Base-by-base conservation (phyloP, 2,329 filamentous ascomycete genomes). In the Tolypocladium amazonense region DNA sequence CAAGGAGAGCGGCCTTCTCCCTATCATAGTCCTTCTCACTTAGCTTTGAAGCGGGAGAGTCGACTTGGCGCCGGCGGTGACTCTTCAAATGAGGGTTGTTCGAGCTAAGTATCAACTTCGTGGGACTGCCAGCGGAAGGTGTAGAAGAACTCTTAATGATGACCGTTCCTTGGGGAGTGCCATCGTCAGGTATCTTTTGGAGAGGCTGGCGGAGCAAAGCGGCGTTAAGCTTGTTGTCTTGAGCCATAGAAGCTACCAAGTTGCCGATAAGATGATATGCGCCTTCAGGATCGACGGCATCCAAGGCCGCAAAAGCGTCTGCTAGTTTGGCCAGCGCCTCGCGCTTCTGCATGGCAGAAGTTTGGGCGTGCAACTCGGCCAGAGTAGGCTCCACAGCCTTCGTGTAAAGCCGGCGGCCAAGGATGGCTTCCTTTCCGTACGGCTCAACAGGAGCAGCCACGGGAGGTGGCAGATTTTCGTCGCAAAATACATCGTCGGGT, bases 281-380 rank as follows among this genome's bases (percentile, higher is more conserved):
- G 23, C 92, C 92, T 71, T 97, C 93, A 0, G 93, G 93, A 68
- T 99, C 93, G 37, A 93, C 81, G 53, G 89, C 85, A 71, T 97
- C 90, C 38, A 99, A 81, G 15, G 87, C 82, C 5, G 87, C 88
- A 79, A 94, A 95, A 0, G 93, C 92, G 71, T 96, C 90, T 0
- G 90, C 90, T 15, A 97, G 80, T 63, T 86, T 85, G 3, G 89
- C 89, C 37, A 97, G 81, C 0, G 91, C 91, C 66, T 96, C 91
- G 41, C 92, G 84, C 72, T 94, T 95, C 62, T 77, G 76, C 67
- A 81, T 74, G 2, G 72, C 76, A 5, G 81, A 83, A 1, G 82
- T 96, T 59, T 93, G 89, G n/a, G 91, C 89, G 68, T 95, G 86
- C 2, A 92, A 80, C 72, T 97, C 92, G 66, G 92, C 87, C 63